These are phyloP conservation scores for cucumber (Cucumis sativus) DNA, from an alignment of 306 rosid genomes.

Conservation along the genomic window Cucumber_9930_V3 NC_026658.2:14685501-14686000, in stretches of 20 bases:
- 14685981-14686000: not conserved
- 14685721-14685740: not conserved
- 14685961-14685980: too few relatives aligned
- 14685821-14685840: not conserved
- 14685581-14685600: not conserved
- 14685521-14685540: too few relatives aligned
- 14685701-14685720: not conserved
- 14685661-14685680: not conserved
- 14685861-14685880: not conserved
- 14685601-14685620: not conserved
- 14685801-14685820: not conserved
- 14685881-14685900: too few relatives aligned
- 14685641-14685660: not conserved
- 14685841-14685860: not conserved
- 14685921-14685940: not conserved
- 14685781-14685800: not conserved
- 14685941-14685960: not conserved
- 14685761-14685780: not conserved
- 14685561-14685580: not conserved
- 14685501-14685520: not conserved
- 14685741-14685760: not conserved
- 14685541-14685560: not conserved
- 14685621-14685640: not conserved
- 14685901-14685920: not conserved
- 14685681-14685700: not conserved